Evolutionary conservation across 352 stramenopile species (phyloP).

Genomic region (Elongisporangium prolatum): DNA sequence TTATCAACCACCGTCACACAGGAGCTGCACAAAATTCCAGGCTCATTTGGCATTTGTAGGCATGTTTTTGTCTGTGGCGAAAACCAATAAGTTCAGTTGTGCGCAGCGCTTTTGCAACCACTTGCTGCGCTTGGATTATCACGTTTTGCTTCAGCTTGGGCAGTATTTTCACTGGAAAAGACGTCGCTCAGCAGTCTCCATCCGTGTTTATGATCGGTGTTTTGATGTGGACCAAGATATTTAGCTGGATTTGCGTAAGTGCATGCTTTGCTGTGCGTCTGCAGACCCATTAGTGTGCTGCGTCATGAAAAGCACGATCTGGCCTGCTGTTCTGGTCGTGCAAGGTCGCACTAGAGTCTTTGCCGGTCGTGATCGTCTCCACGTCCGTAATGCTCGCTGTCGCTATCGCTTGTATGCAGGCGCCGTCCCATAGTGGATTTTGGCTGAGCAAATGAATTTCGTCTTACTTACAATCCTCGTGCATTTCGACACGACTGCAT

Average conservation of each 20-base stretch:
- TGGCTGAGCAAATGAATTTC: background rate
- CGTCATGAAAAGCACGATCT: background rate
- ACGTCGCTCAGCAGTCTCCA: background rate
- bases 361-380: background rate
- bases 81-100: slow-evolving; percentile 1
- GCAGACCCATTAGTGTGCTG: background rate
- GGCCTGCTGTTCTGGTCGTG: slow-evolving; percentile 2
- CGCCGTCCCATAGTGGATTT: background rate
- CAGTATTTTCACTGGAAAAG: background rate
- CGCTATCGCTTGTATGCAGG: background rate
- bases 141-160: slow-evolving; percentile 2
- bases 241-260: slow-evolving; percentile 3
- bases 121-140: background rate
- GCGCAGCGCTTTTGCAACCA: slow-evolving; percentile 1
- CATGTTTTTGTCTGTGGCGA: background rate
- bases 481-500: slow-evolving; percentile 2
- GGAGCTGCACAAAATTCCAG: background rate
- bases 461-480: background rate
- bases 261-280: slow-evolving; percentile 3
- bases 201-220: background rate
- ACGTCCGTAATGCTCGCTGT: too few species aligned
- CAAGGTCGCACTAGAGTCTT: slow-evolving; percentile 2
- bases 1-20: too few species aligned
- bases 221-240: slow-evolving; percentile 4
- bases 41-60: too few species aligned